Percentiles rank a stretch among this genome's conserved stretches.
phyloP scores from a whole-genome alignment of 2,329 filamentous ascomycete genomes.

The Fonsecaea monophora region DNA sequence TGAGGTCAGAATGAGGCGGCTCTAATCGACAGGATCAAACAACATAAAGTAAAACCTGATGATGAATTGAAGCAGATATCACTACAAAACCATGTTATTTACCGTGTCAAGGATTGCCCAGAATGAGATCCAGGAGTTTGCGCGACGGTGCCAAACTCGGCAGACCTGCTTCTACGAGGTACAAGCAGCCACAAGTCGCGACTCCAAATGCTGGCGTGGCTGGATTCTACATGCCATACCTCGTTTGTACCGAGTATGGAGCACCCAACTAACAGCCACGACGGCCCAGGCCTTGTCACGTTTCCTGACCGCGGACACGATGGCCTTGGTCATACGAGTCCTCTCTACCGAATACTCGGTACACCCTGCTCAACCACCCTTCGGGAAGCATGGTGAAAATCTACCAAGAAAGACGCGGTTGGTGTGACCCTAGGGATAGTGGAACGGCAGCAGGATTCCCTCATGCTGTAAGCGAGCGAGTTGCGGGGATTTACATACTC shows the following conservation, averaged over 20 bases:
- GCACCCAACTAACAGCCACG: not conserved
- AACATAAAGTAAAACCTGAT: not conserved
- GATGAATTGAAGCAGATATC: not conserved
- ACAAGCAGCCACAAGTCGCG: not conserved
- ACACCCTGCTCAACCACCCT: no score
- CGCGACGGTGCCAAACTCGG: conserved; percentile 3
- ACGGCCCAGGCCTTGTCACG: not conserved
- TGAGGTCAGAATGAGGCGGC: not conserved
- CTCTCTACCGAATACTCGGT: no score
- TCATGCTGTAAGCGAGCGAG: conserved; percentile 1
- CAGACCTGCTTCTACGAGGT: not conserved
- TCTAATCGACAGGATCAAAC: not conserved
- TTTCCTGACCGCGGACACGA: not conserved
- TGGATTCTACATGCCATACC: not conserved
- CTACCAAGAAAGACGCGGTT: not conserved
- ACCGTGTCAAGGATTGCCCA: not conserved
- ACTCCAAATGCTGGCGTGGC: not conserved
- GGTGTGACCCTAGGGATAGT: not conserved
- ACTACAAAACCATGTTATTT: not conserved
- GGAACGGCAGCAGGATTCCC: not conserved
- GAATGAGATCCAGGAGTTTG: conserved; percentile 2
- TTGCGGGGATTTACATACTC: not conserved
- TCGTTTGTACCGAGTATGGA: not conserved
- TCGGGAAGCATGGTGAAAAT: not conserved
- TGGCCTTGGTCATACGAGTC: no score